These are phyloP conservation scores for Dactylonectria estremocensis DNA, from an alignment of 2,329 filamentous ascomycete genomes.

Conservation along the genomic window DNA sequence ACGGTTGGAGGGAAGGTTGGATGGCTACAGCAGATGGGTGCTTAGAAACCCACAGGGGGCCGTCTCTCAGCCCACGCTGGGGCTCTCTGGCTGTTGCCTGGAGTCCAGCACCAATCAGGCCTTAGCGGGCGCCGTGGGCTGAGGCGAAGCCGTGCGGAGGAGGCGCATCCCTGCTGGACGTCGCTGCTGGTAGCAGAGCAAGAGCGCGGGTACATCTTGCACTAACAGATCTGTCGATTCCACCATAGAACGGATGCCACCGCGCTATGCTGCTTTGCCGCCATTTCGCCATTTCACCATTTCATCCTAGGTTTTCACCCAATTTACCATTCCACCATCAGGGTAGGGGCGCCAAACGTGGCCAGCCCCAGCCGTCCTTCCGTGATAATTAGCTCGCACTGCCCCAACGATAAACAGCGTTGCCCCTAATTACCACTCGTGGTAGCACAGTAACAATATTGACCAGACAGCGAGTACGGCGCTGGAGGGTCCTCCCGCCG, in stretches of 20 bases:
- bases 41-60: slow-evolving; percentile 48
- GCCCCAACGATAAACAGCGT: not conserved
- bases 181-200: slow-evolving; percentile 30
- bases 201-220: slow-evolving; percentile 20
- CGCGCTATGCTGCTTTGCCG: too few relatives aligned
- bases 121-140: slow-evolving; percentile 39
- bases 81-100: slow-evolving; percentile 53
- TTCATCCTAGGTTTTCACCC: not conserved
- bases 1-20: not conserved
- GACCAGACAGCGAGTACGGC: not conserved
- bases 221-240: slow-evolving; percentile 32
- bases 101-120: slow-evolving; percentile 40
- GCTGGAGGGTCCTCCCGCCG: slow-evolving; percentile 4
- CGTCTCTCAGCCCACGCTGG: slow-evolving; percentile 47
- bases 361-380: not conserved
- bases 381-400: not conserved
- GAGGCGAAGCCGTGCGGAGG: slow-evolving; percentile 51
- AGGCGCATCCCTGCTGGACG: slow-evolving; percentile 37
- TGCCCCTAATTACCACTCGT: not conserved
- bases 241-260: too few relatives aligned
- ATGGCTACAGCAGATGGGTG: slow-evolving; percentile 25
- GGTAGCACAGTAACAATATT: not conserved
- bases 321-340: not conserved
- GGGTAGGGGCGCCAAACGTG: not conserved
- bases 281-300: not conserved